Evolutionary conservation across 2,329 filamentous ascomycete genomes (phyloP).

Genomic region (Claviceps arundinis): DNA sequence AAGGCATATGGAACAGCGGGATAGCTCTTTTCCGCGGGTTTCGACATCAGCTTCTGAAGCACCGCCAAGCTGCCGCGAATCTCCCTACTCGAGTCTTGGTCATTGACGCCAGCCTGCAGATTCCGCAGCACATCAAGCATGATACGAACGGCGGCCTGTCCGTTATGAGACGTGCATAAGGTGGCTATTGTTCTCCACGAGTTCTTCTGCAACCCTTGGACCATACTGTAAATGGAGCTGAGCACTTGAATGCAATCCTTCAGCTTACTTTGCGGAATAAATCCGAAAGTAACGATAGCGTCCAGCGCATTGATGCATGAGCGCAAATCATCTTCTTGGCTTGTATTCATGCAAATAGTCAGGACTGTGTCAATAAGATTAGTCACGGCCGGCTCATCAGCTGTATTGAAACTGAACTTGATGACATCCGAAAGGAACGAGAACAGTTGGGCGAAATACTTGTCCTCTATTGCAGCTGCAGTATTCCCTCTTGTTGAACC

Average conservation of each 20-base stretch:
- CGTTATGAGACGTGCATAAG: conserved; percentile 60
- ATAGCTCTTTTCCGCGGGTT: conserved; percentile 45
- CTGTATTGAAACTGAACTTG: conserved; percentile 62
- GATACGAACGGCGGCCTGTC: conserved; percentile 53
- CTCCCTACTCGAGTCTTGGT: conserved; percentile 40
- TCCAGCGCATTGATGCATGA: conserved; percentile 57
- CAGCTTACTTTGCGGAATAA: conserved; percentile 50
- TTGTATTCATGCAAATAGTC: conserved; percentile 55
- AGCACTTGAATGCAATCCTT: conserved; percentile 56
- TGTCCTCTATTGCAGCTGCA: conserved; percentile 38
- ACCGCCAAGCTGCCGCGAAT: conserved; percentile 51
- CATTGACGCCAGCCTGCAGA: conserved; percentile 30
- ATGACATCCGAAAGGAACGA: conserved; percentile 52
- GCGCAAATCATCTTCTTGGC: conserved; percentile 48
- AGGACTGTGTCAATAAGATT: conserved; percentile 49
- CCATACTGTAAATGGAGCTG: conserved; percentile 57
- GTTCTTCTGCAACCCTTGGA: conserved; percentile 44
- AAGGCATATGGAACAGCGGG: conserved; percentile 45
- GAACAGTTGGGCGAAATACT: conserved; percentile 51
- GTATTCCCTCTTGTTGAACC: conserved; percentile 22
- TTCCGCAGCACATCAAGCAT: conserved; percentile 48
- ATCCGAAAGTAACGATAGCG: conserved; percentile 57
- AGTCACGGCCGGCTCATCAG: conserved; percentile 47
- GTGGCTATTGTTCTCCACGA: conserved; percentile 60
- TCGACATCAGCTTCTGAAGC: conserved; percentile 48